These are phyloP conservation scores for Sonneratia caseolaris DNA, from an alignment of 345 rosid species.

Conservation along the genomic window DNA sequence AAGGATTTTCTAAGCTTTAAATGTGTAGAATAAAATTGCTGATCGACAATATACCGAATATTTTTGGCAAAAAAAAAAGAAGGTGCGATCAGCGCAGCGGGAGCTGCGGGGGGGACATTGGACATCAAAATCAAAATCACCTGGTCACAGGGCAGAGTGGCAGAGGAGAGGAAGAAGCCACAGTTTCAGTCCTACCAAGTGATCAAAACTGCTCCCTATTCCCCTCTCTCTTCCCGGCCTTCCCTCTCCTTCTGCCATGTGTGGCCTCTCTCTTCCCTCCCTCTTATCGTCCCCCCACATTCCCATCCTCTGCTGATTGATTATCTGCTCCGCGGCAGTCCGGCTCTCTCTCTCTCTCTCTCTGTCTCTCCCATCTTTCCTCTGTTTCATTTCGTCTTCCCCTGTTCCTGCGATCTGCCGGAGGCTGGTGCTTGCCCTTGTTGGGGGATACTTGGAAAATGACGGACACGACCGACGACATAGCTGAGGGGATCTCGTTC, in stretches of 20 bases:
- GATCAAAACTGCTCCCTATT: conserved; percentile 1
- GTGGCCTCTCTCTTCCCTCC: background rate
- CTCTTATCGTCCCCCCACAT: background rate
- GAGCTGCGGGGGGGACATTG: too few species aligned
- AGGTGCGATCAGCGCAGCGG: too few species aligned
- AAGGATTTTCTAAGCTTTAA: too few species aligned
- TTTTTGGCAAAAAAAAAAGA: too few species aligned
- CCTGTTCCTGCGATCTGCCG: background rate
- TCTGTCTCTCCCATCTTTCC: background rate
- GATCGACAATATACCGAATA: too few species aligned
- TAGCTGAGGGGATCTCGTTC: conserved; percentile 86
- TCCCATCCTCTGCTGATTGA: background rate
- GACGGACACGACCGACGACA: conserved; percentile 65
- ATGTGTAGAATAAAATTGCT: too few species aligned
- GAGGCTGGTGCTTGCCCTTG: background rate
- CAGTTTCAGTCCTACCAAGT: conserved; percentile 4
- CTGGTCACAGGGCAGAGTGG: background rate
- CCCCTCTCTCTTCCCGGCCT: conserved; percentile 2
- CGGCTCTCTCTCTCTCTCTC: background rate
- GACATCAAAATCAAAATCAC: background rate
- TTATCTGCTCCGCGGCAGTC: background rate
- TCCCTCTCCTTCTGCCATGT: conserved; percentile 12
- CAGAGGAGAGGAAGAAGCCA: background rate
- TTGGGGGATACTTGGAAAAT: background rate
- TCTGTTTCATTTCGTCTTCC: background rate